These are phyloP conservation scores for Diaporthe sp. DNA, from an alignment of 2,329 filamentous ascomycete genomes.

Conservation along the genomic window DNA sequence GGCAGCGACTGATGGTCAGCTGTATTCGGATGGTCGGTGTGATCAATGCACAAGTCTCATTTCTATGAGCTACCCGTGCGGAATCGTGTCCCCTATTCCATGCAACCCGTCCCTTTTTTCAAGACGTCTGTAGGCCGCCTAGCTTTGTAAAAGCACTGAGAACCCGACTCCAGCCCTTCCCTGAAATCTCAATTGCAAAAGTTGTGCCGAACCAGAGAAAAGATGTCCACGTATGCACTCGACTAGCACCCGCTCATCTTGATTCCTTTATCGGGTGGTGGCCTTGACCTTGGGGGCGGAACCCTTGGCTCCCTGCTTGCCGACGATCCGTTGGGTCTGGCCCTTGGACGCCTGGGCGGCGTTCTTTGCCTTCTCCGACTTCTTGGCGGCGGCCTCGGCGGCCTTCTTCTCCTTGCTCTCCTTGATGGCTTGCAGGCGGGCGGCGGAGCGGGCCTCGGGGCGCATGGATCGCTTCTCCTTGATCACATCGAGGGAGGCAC, in stretches of 20 bases:
- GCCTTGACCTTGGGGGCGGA: constrained; percentile 86
- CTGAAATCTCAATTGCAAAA: constrained; percentile 41
- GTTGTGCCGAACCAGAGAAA: constrained; percentile 31
- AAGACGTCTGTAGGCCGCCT: constrained; percentile 41
- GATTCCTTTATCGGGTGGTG: constrained; percentile 80
- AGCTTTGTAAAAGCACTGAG: constrained; percentile 43
- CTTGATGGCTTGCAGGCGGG: constrained; percentile 91
- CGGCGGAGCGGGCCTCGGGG: constrained; percentile 94
- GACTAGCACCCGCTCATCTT: constrained; percentile 40
- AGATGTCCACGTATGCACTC: constrained; percentile 35
- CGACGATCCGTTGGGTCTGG: constrained; percentile 83
- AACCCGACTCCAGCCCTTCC: constrained; percentile 43
- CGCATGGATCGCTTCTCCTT: constrained; percentile 97
- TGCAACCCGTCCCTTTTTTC: constrained; percentile 46
- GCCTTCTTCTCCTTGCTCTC: constrained; percentile 99
- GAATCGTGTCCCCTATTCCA: constrained; percentile 47
- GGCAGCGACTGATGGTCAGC: not conserved
- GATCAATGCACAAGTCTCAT: constrained; percentile 50
- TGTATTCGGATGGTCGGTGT: constrained; percentile 31
- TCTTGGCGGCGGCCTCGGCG: constrained; percentile 90
- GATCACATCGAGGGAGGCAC: constrained; percentile 99
- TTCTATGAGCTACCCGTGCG: constrained; percentile 51
- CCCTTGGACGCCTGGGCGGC: constrained; percentile 82
- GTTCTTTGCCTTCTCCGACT: constrained; percentile 98
- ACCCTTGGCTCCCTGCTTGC: constrained; percentile 98